Conservation (phyloP, 768 basidiomycete species). For the Mycena galopus region DNA sequence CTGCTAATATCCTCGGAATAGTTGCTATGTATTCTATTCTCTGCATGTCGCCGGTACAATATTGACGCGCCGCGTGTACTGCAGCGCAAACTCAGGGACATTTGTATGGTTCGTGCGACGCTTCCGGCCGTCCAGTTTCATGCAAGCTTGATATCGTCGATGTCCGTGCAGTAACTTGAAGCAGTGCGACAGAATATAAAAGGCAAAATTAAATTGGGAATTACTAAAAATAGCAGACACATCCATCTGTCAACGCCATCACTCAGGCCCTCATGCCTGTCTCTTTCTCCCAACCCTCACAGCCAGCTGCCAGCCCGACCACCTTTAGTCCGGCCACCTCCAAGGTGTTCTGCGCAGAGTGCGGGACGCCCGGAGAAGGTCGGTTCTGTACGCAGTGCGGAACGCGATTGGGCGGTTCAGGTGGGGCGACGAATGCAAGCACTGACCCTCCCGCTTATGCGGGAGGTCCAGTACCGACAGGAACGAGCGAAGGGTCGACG, state of each 20-base stretch:
- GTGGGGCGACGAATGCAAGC: background rate
- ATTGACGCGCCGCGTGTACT: too few species aligned
- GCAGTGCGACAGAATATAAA: background rate
- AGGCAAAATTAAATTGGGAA: background rate
- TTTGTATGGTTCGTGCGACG: too few species aligned
- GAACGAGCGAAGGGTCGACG: background rate
- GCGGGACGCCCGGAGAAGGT: conserved; percentile 34
- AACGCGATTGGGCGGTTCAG: conserved; percentile 11
- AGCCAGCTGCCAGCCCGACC: background rate
- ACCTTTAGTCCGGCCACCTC: background rate
- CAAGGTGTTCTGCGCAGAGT: conserved; percentile 33
- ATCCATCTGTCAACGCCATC: conserved; percentile 8
- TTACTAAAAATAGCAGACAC: background rate
- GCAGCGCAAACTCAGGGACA: too few species aligned
- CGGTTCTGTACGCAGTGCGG: conserved; percentile 35
- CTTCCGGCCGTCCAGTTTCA: too few species aligned
- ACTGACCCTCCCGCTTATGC: conserved; percentile 5
- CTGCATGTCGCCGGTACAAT: background rate
- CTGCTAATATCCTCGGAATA: background rate
- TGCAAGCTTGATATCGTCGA: too few species aligned
- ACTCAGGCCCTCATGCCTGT: background rate
- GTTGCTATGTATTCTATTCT: conserved; percentile 2
- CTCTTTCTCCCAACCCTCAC: background rate
- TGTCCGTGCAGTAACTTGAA: too few species aligned
- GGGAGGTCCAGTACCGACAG: background rate